Base-by-base conservation (phyloP, 208 protist genomes). In the Wallacemonas sp. region DNA sequence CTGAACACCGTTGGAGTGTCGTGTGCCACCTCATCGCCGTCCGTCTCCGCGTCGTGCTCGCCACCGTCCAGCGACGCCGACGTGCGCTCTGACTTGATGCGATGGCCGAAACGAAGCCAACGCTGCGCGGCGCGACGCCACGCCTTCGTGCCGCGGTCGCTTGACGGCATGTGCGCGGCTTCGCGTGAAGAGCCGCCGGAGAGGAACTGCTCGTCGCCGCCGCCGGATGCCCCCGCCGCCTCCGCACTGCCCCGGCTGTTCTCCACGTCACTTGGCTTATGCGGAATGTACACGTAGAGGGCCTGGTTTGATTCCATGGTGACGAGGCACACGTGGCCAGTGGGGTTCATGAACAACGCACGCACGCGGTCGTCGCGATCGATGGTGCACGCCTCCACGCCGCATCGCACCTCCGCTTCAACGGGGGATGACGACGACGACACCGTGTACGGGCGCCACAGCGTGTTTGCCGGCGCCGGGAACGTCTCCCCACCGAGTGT, bases 241-340 rank as follows among this genome's bases (percentile, higher is more conserved):
- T 6, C 34, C 21, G 15, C 60, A 5, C 42, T 37, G 32, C 42
- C 19, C 15, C 8, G 29, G 38, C 27, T 24, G 32, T 36, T 32
- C 12, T 59, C 26, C 1, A 21, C 27, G 32, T 30, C 29, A 21
- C 32, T 34, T 22, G 55, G 30, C 15, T 64, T 50, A 15, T 65
- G 70, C 12, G 73, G 78, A 32, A 89, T 73, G 54, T 76, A 71
- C 22, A 66, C 70, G 62, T 79, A 89, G 21, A 73, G 71, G 22
- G 69, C 55, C 39, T 66, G 73, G 36, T 76, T 76, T 1, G 76
- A 85, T 9, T 27, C 41, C 54, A 83, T 85, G 10, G 50, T 58
- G n/a, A 89, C 45, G 21, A 89, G 45, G 57, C 71, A 78, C 50
- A 80, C 83, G 36, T 73, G 70, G 0, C 76, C 83, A 13, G 67